phyloP scores from a whole-genome alignment of 495 filamentous ascomycete genomes.

The Echria macrotheca region DNA sequence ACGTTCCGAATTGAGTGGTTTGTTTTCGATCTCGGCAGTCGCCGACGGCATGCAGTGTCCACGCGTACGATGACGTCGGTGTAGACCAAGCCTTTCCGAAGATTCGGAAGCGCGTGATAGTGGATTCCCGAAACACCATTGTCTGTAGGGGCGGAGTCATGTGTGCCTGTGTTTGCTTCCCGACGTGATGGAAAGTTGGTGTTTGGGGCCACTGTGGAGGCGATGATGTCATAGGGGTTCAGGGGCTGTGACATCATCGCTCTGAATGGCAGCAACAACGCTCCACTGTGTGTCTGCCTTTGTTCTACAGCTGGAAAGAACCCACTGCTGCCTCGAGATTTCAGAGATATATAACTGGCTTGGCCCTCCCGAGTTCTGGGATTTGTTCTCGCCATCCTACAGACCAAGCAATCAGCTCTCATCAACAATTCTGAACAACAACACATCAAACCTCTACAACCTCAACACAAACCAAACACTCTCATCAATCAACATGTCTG shows the following conservation, averaged over 20 bases:
- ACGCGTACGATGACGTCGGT: too few relatives aligned
- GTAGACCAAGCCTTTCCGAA: too few relatives aligned
- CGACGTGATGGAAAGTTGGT: not conserved
- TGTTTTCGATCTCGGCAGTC: too few relatives aligned
- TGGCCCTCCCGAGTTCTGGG: too few relatives aligned
- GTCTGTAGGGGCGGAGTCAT: not conserved
- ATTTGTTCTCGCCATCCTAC: not conserved
- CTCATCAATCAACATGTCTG: conserved; percentile 49
- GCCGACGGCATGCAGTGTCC: too few relatives aligned
- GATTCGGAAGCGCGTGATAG: too few relatives aligned
- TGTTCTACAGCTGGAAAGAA: not conserved
- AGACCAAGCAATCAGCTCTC: not conserved
- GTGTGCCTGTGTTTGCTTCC: not conserved
- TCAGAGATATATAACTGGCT: too few relatives aligned
- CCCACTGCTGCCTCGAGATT: too few relatives aligned
- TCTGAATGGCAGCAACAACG: not conserved
- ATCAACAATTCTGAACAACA: not conserved
- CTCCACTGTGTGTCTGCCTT: not conserved
- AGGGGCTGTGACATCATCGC: conserved; percentile 7
- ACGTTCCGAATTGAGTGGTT: too few relatives aligned
- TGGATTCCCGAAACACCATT: too few relatives aligned
- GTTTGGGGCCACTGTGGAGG: not conserved
- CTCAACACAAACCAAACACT: conserved; percentile 10
- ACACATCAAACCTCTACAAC: conserved; percentile 8
- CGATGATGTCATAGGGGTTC: conserved; percentile 8